Evolutionary conservation across 495 filamentous ascomycete species (phyloP), one percentile per base, ranked within the genome.

Genomic region (Hypoxylon subgilvum): DNA sequence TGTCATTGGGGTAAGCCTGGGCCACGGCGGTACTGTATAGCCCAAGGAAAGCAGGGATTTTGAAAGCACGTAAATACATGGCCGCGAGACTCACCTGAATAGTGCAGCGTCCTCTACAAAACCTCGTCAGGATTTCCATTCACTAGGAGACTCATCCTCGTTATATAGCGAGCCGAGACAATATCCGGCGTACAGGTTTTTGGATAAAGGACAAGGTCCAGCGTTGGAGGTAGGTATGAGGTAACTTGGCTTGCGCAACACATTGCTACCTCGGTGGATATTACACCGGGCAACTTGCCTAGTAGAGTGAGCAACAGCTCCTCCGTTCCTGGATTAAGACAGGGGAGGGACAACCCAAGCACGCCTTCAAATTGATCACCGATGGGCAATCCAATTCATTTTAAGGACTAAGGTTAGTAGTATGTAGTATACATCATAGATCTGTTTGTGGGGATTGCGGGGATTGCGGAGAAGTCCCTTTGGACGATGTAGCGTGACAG

Each of bases 221-320:
- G 36, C 27, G 9, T 42, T 46, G 8, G 22, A 48, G 32, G 47
- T 58, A 13, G 3, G 13, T n/a, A 57, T 57, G n/a, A n/a, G n/a
- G 47, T 35, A 42, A 35, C 60, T 64, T 41, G 61, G 36, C 32
- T 25, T 54, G 54, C 39, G 53, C 43, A 53, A 36, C 13, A 45
- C 25, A 45, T 54, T 64, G 50, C 53, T 45, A 64, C 54, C 49
- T 64, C 61, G 61, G 61, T 55, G 12, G 47, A 54, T 45, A 50
- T 64, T 64, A 34, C 17, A 64, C 61, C 61, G 61, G 54, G 39
- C 30, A 30, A 51, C 14, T 45, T 49, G 43, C 60, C 36, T 35
- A 49, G 48, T 44, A 57, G 12, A 49, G 48, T 13, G 17, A 49
- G 12, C 7, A 38, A 5, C 12, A 52, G 17, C 47, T 39, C 21